Percentiles rank a stretch among this genome's conserved stretches.
Conservation (phyloP, 305 asterid genomes). For the Coffea humblotiana region DNA sequence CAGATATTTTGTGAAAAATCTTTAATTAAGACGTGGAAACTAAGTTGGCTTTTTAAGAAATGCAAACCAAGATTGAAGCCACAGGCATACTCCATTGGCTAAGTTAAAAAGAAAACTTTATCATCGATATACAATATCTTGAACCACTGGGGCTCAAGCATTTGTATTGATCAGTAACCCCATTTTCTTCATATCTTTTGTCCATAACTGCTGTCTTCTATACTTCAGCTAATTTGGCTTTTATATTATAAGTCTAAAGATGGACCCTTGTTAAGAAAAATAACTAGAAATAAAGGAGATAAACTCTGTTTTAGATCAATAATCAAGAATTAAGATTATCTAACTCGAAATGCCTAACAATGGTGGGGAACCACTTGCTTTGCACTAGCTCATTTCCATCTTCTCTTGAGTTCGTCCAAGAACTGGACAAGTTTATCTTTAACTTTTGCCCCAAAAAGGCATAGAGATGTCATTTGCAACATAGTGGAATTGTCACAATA, state of each 20-base stretch:
- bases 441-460: not conserved
- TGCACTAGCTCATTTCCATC: not conserved
- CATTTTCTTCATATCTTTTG: not conserved
- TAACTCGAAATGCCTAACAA: not conserved
- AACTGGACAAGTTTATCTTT: not conserved
- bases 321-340: not conserved
- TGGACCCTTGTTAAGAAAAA: not conserved
- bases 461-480: not conserved
- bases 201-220: not conserved
- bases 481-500: not conserved
- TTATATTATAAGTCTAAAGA: not conserved
- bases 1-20: not conserved
- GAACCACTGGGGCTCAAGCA: not conserved
- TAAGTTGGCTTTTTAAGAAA: not conserved
- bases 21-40: conserved; percentile 6
- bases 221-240: not conserved
- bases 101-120: not conserved
- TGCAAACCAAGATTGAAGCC: not conserved
- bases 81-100: not conserved
- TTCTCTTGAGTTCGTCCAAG: not conserved
- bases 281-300: not conserved
- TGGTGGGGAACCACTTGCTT: not conserved
- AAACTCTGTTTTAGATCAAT: no score
- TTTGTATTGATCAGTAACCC: not conserved
- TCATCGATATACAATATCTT: not conserved